These are phyloP conservation scores for Colletotrichum australisinense DNA, from an alignment of 2,329 filamentous ascomycete species.

Conservation along the genomic window DNA sequence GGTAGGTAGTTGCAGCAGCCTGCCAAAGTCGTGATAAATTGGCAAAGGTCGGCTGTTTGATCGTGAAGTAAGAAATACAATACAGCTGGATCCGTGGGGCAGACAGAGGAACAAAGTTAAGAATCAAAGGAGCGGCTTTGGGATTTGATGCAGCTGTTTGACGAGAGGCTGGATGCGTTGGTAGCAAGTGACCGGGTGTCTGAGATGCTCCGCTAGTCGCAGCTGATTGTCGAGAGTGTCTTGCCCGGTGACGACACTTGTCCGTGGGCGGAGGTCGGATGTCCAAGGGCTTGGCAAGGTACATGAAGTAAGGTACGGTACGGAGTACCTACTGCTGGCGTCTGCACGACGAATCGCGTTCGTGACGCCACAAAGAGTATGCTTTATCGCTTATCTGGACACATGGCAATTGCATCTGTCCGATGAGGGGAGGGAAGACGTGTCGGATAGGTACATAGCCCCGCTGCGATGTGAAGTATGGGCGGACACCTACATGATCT, in stretches of 20 bases:
- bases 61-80: too few species aligned
- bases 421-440: neutral
- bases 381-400: constrained; percentile 10
- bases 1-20: neutral
- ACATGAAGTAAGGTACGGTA: neutral
- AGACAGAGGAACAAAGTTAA: neutral
- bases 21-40: neutral
- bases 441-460: neutral
- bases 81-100: too few species aligned
- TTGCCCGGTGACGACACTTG: constrained; percentile 29
- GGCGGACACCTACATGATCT: neutral
- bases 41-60: neutral
- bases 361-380: neutral
- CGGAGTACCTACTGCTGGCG: neutral
- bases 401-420: neutral
- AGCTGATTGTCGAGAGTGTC: neutral
- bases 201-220: constrained; percentile 5
- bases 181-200: neutral
- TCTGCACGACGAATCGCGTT: neutral
- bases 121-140: neutral
- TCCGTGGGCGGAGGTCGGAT: neutral
- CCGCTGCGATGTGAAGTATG: neutral
- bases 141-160: neutral
- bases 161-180: neutral
- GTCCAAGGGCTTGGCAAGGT: neutral